phyloP scores from a whole-genome alignment of 371 early-diverging fungal genomes.

The Dichotomocladium elegans region DNA sequence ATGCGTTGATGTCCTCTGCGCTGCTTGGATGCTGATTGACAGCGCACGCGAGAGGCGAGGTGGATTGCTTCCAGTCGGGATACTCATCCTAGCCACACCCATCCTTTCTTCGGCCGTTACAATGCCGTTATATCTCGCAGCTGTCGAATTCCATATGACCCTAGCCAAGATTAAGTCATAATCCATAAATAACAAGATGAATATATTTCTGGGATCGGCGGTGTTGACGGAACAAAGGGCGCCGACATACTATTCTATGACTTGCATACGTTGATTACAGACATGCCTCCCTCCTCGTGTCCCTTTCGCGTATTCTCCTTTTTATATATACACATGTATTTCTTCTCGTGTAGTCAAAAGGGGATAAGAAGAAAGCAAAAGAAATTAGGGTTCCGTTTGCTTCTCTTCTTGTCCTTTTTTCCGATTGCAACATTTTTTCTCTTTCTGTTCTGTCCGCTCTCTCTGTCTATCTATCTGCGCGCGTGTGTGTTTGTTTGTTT shows the following conservation, averaged over 20 bases:
- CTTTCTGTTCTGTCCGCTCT: background rate
- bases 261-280: too few relatives aligned
- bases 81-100: slow-evolving; percentile 24
- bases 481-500: too few relatives aligned
- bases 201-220: too few relatives aligned
- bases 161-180: background rate
- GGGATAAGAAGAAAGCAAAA: background rate
- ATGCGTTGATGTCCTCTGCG: slow-evolving; percentile 21
- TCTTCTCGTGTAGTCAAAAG: too few relatives aligned
- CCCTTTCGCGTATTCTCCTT: too few relatives aligned
- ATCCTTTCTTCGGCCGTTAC: slow-evolving; percentile 44
- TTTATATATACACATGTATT: too few relatives aligned
- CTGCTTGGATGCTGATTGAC: slow-evolving; percentile 27
- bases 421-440: background rate
- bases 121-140: slow-evolving; percentile 43
- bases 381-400: too few relatives aligned
- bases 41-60: background rate
- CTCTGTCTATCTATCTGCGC: background rate
- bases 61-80: slow-evolving; percentile 1
- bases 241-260: too few relatives aligned
- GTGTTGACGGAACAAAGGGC: too few relatives aligned
- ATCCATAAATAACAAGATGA: too few relatives aligned
- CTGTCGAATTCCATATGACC: slow-evolving; percentile 20
- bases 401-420: background rate
- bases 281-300: too few relatives aligned